Percentiles rank a stretch among this genome's conserved stretches.
phyloP scores from a whole-genome alignment of 2,329 filamentous ascomycete species.

The Fusarium anguioides region DNA sequence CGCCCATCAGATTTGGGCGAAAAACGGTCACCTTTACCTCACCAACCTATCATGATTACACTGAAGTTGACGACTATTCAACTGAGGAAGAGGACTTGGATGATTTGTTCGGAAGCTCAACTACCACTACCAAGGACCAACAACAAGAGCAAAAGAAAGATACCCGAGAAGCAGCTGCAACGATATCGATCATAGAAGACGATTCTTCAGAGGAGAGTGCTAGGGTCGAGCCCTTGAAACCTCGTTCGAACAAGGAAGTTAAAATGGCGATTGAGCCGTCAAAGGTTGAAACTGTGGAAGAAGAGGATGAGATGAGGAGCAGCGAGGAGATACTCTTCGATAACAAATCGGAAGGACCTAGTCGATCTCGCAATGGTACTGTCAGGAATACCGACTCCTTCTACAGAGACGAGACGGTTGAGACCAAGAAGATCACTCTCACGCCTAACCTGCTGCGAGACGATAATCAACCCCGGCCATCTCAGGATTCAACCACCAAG shows the following conservation, averaged over 20 bases:
- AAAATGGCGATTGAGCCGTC: conserved; percentile 49
- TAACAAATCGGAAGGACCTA: conserved; percentile 61
- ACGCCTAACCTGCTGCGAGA: conserved; percentile 93
- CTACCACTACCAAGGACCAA: conserved; percentile 22
- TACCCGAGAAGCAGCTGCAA: conserved; percentile 46
- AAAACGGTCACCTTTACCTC: conserved; percentile 89
- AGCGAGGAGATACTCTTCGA: conserved; percentile 77
- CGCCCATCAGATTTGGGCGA: conserved; percentile 78
- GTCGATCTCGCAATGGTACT: conserved; percentile 83
- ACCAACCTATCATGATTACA: conserved; percentile 89
- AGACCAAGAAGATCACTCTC: conserved; percentile 96
- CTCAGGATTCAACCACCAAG: conserved; percentile 54
- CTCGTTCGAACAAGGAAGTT: conserved; percentile 56
- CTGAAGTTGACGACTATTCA: conserved; percentile 88
- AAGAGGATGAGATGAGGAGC: conserved; percentile 53
- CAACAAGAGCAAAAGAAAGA: conserved; percentile 47
- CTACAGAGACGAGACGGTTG: conserved; percentile 94
- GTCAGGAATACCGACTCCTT: conserved; percentile 95
- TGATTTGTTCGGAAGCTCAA: conserved; percentile 54
- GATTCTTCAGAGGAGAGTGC: conserved; percentile 62
- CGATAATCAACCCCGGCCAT: conserved; percentile 71
- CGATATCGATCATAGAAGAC: conserved; percentile 46
- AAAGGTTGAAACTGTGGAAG: conserved; percentile 49
- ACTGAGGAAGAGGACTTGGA: conserved; percentile 74
- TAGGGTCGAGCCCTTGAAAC: conserved; percentile 67